Evolutionary conservation across 257 asterid species (phyloP), one percentile per base, ranked within the genome.

Genomic region (Verbena officinalis): DNA sequence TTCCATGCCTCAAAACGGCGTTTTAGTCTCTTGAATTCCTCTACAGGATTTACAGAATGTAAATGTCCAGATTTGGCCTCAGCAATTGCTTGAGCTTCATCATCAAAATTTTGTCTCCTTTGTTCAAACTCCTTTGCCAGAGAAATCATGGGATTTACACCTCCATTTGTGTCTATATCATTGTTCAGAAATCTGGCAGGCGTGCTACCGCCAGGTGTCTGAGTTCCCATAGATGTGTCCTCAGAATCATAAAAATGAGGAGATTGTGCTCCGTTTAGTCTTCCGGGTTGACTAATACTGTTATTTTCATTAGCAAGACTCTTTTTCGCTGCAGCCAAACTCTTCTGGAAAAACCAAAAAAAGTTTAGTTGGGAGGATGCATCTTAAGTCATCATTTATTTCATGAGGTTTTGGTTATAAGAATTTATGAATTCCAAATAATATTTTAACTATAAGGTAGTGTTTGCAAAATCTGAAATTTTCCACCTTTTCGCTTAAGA

Each of bases 71-170:
- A 40, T 61, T 81, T 84, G 46, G 61, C 76, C 74, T 82, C 91
- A 22, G 55, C 62, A 3, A 87, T 80, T 9, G 90, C 79, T 68
- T 55, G 75, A 16, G 84, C 92, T 44, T 82, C 88, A 0, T 73
- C 71, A 1, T 89, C 88, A 34, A 89, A 89, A 31, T 55, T 78
- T 56, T 80, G 91, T 67, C 62, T 93, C 59, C 82, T 73, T 50
- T 65, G 85, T 69, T 93, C 95, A 59, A 93, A 90, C 76, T 93
- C 96, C 73, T 79, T 86, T 17, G 51, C 69, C 14, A 93, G 87
- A 65, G 86, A 87, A 67, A 72, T 78, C 11, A 87, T 34, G 1
- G 92, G 74, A 70, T 70, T 70, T 22, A 73, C 30, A 40, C 78
- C 83, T 58, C 87, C 86, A 40, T 82, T 81, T 24, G 78, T 59